Conservation (phyloP, 1,284 basidiomycete genomes). For the Ustanciosporium gigantosporum region DNA sequence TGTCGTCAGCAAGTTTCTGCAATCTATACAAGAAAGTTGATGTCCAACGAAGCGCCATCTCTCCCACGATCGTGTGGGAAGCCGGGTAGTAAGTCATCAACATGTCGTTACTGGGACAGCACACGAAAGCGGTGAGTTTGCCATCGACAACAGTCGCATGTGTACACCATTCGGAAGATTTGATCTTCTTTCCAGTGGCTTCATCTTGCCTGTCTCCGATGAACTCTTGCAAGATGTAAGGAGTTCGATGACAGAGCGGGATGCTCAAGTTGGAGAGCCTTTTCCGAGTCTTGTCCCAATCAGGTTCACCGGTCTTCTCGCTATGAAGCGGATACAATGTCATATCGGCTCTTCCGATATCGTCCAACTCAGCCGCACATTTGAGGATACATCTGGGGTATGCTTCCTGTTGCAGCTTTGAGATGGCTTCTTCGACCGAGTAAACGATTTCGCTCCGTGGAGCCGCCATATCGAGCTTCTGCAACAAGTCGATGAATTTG, state of each 20-base stretch:
- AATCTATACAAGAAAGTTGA: constrained; percentile 58
- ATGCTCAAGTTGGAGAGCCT: constrained; percentile 33
- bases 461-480: constrained; percentile 58
- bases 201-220: constrained; percentile 50
- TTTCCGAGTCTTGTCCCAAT: constrained; percentile 36
- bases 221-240: constrained; percentile 58
- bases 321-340: constrained; percentile 61
- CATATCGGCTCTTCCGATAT: constrained; percentile 62
- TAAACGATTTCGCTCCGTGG: constrained; percentile 59
- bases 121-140: constrained; percentile 62
- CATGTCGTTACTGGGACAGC: constrained; percentile 64
- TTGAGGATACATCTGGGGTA: constrained; percentile 53
- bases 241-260: constrained; percentile 36
- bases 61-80: constrained; percentile 55
- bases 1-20: constrained; percentile 5
- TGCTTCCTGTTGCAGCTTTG: constrained; percentile 40
- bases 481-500: constrained; percentile 59
- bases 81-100: constrained; percentile 63
- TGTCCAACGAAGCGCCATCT: constrained; percentile 61
- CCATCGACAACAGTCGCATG: constrained; percentile 63
- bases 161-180: constrained; percentile 62
- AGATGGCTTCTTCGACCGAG: constrained; percentile 59
- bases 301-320: constrained; percentile 4
- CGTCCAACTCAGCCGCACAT: constrained; percentile 61
- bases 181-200: background rate